Evolutionary conservation across 495 filamentous ascomycete species (phyloP).

Genomic region (Xylaria castorea): DNA sequence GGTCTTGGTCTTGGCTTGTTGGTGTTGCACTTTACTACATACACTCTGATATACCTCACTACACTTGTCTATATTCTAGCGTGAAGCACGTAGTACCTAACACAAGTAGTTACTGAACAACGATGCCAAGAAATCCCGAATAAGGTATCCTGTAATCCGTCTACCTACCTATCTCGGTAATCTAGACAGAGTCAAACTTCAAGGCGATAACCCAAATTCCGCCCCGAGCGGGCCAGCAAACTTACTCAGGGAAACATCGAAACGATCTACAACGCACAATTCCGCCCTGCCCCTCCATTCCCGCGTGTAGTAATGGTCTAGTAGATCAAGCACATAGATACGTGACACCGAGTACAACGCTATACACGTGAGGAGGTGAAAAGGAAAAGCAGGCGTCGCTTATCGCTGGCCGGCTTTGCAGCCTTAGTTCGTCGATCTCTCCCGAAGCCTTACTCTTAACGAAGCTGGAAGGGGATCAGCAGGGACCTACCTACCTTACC

Average conservation of each 20-base stretch:
- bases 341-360: neutral
- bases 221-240: neutral
- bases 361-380: neutral
- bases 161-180: constrained; percentile 14
- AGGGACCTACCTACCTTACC: neutral
- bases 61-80: neutral
- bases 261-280: neutral
- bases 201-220: constrained; percentile 11
- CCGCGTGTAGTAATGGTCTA: neutral
- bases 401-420: constrained; percentile 14
- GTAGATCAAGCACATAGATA: neutral
- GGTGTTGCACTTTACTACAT: constrained; percentile 13
- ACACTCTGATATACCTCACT: neutral
- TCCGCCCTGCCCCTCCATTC: neutral
- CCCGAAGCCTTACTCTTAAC: constrained; percentile 16
- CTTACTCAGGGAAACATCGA: neutral
- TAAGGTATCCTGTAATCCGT: neutral
- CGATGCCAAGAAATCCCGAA: neutral
- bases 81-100: neutral
- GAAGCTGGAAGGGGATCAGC: constrained; percentile 16
- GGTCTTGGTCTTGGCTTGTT: constrained; percentile 1
- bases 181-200: neutral
- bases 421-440: constrained; percentile 22
- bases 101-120: neutral
- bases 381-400: neutral